Evolutionary conservation across 495 filamentous ascomycete species (phyloP).

Genomic region (Podospora pseudocomata): DNA sequence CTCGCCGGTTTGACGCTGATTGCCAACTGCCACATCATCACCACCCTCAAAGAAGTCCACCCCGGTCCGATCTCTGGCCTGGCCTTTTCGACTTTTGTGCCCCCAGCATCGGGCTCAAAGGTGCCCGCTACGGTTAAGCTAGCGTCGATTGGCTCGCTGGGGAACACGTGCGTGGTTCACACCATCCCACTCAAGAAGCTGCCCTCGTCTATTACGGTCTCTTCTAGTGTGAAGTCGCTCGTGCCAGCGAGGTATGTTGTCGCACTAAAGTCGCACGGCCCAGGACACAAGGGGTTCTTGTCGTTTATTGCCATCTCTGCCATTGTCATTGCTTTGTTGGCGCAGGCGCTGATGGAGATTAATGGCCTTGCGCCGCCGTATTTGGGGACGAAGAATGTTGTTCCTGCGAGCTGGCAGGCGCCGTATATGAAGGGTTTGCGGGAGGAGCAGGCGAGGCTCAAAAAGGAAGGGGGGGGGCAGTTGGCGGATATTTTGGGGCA

Average conservation of each 20-base stretch:
- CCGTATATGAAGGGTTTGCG: neutral
- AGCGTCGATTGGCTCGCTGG: conserved; percentile 73
- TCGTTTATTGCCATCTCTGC: conserved; percentile 50
- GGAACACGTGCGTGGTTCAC: conserved; percentile 81
- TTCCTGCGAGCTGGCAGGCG: conserved; percentile 30
- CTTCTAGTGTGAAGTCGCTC: conserved; percentile 41
- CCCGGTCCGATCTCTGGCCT: conserved; percentile 81
- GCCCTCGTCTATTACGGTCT: conserved; percentile 37
- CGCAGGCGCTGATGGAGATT: conserved; percentile 66
- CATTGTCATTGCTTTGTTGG: conserved; percentile 54
- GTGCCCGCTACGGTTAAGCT: conserved; percentile 62
- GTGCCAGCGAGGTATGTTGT: conserved; percentile 63
- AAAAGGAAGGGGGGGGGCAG: neutral
- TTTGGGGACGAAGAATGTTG: conserved; percentile 42
- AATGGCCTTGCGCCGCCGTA: conserved; percentile 55
- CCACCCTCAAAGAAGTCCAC: conserved; percentile 69
- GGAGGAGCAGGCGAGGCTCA: neutral
- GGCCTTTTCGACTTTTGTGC: conserved; percentile 67
- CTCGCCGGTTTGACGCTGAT: conserved; percentile 48
- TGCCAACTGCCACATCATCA: conserved; percentile 56
- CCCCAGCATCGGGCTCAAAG: conserved; percentile 42
- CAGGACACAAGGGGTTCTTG: conserved; percentile 46
- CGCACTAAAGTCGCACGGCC: conserved; percentile 50
- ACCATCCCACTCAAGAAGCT: conserved; percentile 63
- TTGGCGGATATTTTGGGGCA: neutral